Percentiles rank a stretch among this genome's conserved stretches.
Conservation (phyloP, 202 grass and related monocot species). For the Brachypodium distachyon region DNA sequence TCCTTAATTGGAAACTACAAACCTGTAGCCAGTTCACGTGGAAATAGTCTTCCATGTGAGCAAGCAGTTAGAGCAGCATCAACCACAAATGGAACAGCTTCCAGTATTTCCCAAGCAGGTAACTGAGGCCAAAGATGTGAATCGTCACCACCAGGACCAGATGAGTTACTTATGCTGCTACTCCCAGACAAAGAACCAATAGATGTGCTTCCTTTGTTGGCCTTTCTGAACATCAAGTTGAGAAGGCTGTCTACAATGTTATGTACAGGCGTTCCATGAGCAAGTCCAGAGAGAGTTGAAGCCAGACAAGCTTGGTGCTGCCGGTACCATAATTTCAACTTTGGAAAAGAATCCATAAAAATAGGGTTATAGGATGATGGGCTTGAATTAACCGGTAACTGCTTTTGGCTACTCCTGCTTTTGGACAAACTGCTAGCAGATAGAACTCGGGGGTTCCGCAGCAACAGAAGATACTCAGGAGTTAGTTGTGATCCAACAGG, state of each 20-base stretch:
- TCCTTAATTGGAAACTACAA: slow-evolving; percentile 16
- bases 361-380: slow-evolving; percentile 47
- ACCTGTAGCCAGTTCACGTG: slow-evolving; percentile 96
- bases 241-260: slow-evolving; percentile 85
- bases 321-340: slow-evolving; percentile 85
- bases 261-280: slow-evolving; percentile 75
- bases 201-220: slow-evolving; percentile 65
- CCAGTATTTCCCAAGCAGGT: slow-evolving; percentile 94
- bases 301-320: slow-evolving; percentile 98
- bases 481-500: slow-evolving; percentile 92
- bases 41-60: slow-evolving; percentile 82
- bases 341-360: slow-evolving; percentile 93
- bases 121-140: slow-evolving; percentile 73
- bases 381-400: slow-evolving; percentile 22
- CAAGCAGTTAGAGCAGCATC: slow-evolving; percentile 97
- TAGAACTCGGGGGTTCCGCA: slow-evolving; percentile 60
- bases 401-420: slow-evolving; percentile 33
- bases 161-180: slow-evolving; percentile 85
- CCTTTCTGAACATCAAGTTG: slow-evolving; percentile 86
- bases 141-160: slow-evolving; percentile 50
- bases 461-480: slow-evolving; percentile 83
- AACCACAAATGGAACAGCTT: slow-evolving; percentile 97
- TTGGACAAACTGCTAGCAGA: slow-evolving; percentile 24
- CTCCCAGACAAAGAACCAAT: slow-evolving; percentile 72
- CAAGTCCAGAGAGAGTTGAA: slow-evolving; percentile 90